A percentile compares a stretch with the other conserved stretches of the same genome.
These are phyloP conservation scores for Rhododendron mucronatum DNA, from an alignment of 148 eudicot species.

Conservation along the genomic window DNA sequence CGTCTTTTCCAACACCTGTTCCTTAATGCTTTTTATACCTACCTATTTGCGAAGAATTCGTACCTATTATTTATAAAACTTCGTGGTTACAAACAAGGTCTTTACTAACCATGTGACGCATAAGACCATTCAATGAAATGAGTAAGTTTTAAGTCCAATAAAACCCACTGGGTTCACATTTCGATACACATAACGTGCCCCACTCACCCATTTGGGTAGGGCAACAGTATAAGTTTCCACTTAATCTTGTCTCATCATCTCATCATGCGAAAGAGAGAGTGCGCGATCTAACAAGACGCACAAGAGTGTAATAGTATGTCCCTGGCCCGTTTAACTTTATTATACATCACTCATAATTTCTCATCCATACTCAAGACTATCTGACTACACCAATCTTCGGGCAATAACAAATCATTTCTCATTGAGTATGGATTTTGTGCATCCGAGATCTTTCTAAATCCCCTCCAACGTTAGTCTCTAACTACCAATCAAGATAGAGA, in stretches of 20 bases:
- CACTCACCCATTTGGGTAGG: neutral
- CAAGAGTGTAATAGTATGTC: neutral
- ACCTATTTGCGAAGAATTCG: neutral
- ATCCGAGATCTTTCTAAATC: neutral
- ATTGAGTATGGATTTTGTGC: neutral
- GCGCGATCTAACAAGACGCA: neutral
- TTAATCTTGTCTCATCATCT: neutral
- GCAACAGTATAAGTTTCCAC: neutral
- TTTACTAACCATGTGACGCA: neutral
- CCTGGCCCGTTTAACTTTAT: neutral
- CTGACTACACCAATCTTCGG: neutral
- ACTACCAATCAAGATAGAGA: neutral
- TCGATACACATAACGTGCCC: neutral
- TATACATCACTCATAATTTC: neutral
- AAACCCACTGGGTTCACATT: neutral
- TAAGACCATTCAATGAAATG: neutral
- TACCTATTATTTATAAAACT: neutral
- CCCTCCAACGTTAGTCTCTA: neutral
- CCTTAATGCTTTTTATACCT: neutral
- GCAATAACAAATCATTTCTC: neutral
- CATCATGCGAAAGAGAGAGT: neutral
- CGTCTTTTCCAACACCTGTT: neutral
- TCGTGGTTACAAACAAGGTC: neutral
- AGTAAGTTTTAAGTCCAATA: neutral
- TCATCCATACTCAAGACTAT: neutral